Evolutionary conservation across 176 grass and related monocot genomes (phyloP), one percentile per base, ranked within the genome.

Genomic region (Paspalum vaginatum): DNA sequence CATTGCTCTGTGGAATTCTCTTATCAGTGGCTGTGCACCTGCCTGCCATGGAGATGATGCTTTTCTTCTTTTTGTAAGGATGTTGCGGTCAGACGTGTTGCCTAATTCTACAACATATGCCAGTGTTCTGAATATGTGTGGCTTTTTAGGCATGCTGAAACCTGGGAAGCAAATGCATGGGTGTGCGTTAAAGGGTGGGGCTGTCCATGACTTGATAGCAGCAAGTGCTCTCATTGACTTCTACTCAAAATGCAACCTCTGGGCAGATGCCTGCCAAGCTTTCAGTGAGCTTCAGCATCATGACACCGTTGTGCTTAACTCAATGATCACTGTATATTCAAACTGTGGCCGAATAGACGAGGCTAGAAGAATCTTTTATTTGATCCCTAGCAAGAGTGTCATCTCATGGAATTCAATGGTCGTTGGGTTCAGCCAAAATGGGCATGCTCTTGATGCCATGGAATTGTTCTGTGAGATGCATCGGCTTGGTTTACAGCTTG

Each of bases 321-420:
- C 88, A 6, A 91, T 94, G 92, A 91, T 94, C 75, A 91, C 45
- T 32, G 68, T 94, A 16, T 88, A 94, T 83, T 94, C 86, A 16
- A 94, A 91, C 68, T 86, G 42, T 54, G 88, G 88, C 77, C 77
- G 17, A 66, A 84, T 79, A 68, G 65, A 81, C 40, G 83, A 94
- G 11, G 92, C 92, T 14, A 86, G 77, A 83, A 77, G 83, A 64
- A 49, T 86, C 56, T 94, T 91, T 66, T 17, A 81, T 64, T 84
- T 81, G 79, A 94, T 88, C 39, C 38, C 59, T 20, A 65, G 61
- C 60, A 94, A 94, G 79, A 91, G 67, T 66, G 25, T 94, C 51
- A 88, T 94, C 47, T 94, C 92, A 69, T 94, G 92, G 88, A 94
- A 94, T 75, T 86, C 92, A 40, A 86, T 94, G 80, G 80, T 91